A percentile compares a stretch with the other conserved stretches of the same genome.
These are phyloP conservation scores for Exserohilum turcica DNA, from an alignment of 2,329 filamentous ascomycete genomes.

Conservation along the genomic window DNA sequence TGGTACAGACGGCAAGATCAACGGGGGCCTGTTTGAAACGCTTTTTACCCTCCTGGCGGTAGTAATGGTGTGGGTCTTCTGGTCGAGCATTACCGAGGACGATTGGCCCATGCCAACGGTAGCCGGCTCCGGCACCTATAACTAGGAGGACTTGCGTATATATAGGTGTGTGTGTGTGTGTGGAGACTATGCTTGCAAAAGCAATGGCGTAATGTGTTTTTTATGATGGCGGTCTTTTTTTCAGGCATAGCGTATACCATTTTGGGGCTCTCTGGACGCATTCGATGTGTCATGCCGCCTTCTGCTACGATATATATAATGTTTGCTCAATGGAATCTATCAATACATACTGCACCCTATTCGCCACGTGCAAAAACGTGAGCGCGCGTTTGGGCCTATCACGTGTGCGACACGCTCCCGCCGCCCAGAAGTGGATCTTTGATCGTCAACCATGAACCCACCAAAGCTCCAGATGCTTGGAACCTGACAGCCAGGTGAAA, in stretches of 20 bases:
- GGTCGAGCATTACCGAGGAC: constrained; percentile 98
- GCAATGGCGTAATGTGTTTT: constrained; percentile 42
- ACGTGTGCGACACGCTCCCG: constrained; percentile 23
- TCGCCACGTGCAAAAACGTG: constrained; percentile 26
- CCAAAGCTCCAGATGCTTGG: constrained; percentile 9
- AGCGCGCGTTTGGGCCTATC: constrained; percentile 25
- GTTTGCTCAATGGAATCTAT: constrained; percentile 27
- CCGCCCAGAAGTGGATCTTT: constrained; percentile 6
- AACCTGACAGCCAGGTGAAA: constrained; percentile 2
- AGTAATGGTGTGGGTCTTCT: constrained; percentile 87
- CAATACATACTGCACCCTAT: background rate
- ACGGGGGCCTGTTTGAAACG: constrained; percentile 90
- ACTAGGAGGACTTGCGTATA: constrained; percentile 28
- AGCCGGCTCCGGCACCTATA: constrained; percentile 48
- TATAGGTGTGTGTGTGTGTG: no score
- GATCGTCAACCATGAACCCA: constrained; percentile 12
- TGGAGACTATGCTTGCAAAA: no score
- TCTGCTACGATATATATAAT: constrained; percentile 43
- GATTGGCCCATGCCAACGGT: constrained; percentile 77
- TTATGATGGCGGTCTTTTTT: constrained; percentile 37
- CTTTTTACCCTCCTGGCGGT: constrained; percentile 88
- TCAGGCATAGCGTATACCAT: constrained; percentile 49
- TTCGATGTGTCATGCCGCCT: constrained; percentile 33
- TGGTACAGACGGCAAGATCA: constrained; percentile 82
- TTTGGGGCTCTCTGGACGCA: constrained; percentile 37